These are phyloP conservation scores for Dispira simplex DNA, from an alignment of 192 early-diverging fungal genomes.

Conservation along the genomic window DNA sequence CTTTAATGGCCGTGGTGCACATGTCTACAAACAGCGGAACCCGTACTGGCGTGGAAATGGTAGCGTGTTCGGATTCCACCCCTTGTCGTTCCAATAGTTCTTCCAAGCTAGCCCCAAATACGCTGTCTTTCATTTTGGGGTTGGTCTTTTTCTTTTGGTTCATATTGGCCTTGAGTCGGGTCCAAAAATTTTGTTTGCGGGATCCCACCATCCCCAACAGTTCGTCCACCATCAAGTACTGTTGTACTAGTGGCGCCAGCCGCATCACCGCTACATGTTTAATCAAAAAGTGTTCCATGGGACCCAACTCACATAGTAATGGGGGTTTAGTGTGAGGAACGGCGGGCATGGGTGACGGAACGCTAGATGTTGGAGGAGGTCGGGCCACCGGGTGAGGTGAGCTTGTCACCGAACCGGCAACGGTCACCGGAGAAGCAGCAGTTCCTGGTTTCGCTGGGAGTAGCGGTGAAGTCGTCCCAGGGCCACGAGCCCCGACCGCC, in stretches of 20 bases:
- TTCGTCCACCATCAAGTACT: slow-evolving; percentile 53
- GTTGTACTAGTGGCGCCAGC: slow-evolving; percentile 53
- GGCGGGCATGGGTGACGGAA: too few species aligned
- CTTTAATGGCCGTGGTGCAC: slow-evolving; percentile 57
- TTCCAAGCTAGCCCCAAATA: slow-evolving; percentile 82
- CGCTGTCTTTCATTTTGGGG: slow-evolving; percentile 13
- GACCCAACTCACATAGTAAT: slow-evolving; percentile 29
- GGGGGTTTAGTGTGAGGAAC: background rate
- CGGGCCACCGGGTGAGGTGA: too few species aligned
- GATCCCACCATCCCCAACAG: slow-evolving; percentile 60
- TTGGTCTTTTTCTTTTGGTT: slow-evolving; percentile 33
- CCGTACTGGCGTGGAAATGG: slow-evolving; percentile 43
- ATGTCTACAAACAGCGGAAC: slow-evolving; percentile 80
- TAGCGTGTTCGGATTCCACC: slow-evolving; percentile 57
- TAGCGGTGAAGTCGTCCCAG: too few species aligned
- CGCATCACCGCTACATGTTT: slow-evolving; percentile 69
- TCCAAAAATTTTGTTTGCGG: slow-evolving; percentile 70
- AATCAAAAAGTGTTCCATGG: slow-evolving; percentile 69
- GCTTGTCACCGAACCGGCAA: too few species aligned
- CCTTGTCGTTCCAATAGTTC: slow-evolving; percentile 69
- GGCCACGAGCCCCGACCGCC: too few species aligned
- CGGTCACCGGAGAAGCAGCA: too few species aligned
- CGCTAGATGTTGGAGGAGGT: too few species aligned
- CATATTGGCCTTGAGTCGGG: slow-evolving; percentile 42
- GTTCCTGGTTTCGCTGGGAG: too few species aligned